Conservation (phyloP, 495 filamentous ascomycete species). For the Cercophora samala region DNA sequence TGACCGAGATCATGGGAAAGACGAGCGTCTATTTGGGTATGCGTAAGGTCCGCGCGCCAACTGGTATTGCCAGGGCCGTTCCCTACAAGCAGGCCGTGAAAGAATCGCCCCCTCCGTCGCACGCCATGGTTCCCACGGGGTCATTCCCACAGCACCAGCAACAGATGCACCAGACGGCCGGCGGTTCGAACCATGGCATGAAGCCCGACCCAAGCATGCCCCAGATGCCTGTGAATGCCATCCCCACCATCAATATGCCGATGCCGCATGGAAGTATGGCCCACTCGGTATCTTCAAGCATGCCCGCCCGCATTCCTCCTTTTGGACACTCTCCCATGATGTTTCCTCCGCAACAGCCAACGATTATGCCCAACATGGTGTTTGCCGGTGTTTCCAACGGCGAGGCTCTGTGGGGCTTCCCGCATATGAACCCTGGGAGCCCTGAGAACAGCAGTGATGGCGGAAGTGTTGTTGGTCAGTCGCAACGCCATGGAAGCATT, state of each 20-base stretch:
- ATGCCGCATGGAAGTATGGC: background rate
- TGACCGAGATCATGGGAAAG: conserved; percentile 41
- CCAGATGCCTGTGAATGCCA: background rate
- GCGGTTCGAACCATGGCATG: background rate
- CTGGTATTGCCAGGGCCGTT: conserved; percentile 33
- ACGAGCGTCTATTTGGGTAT: conserved; percentile 41
- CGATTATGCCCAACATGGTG: conserved; percentile 32
- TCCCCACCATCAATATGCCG: background rate
- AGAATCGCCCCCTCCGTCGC: conserved; percentile 29
- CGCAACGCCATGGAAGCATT: conserved; percentile 20
- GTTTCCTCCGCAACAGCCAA: conserved; percentile 19
- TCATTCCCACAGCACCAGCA: conserved; percentile 15
- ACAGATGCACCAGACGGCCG: conserved; percentile 16
- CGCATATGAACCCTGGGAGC: conserved; percentile 34
- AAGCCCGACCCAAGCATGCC: background rate
- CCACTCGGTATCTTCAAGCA: background rate
- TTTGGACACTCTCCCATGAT: conserved; percentile 5
- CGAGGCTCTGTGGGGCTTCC: conserved; percentile 44
- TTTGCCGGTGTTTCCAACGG: conserved; percentile 47
- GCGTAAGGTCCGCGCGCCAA: conserved; percentile 48
- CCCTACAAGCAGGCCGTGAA: conserved; percentile 40
- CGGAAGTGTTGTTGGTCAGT: conserved; percentile 25
- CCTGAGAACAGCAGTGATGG: conserved; percentile 38
- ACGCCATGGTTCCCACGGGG: background rate
- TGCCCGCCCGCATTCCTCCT: background rate